These are phyloP conservation scores for Coemansia reversa DNA, from an alignment of 192 early-diverging fungal species.

Conservation along the genomic window DNA sequence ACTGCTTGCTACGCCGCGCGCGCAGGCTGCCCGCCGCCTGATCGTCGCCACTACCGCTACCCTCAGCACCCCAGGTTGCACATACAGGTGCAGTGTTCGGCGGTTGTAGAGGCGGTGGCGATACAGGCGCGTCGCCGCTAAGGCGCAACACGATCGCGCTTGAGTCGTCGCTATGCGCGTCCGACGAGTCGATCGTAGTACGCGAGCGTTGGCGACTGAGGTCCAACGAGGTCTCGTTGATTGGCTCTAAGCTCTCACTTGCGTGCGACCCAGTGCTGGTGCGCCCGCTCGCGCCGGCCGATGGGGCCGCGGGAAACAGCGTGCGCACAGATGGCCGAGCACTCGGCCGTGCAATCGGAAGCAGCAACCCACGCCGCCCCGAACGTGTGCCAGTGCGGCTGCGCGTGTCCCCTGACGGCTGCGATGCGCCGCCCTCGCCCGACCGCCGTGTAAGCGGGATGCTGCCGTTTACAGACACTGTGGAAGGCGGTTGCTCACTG, in stretches of 20 bases:
- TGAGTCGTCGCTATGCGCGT: constrained; percentile 15
- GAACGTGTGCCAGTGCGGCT: constrained; percentile 20
- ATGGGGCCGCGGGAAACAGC: constrained; percentile 24
- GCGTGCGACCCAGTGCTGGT: constrained; percentile 30
- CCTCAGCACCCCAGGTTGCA: constrained; percentile 13
- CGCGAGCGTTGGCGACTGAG: constrained; percentile 44
- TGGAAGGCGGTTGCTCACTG: neutral
- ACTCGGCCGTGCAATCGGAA: constrained; percentile 43
- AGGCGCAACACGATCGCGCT: neutral
- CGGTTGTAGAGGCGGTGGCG: constrained; percentile 4
- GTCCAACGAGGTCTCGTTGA: constrained; percentile 39
- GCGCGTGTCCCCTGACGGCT: constrained; percentile 2
- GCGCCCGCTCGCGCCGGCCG: constrained; percentile 12
- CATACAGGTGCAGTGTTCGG: constrained; percentile 37
- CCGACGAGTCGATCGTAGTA: constrained; percentile 33
- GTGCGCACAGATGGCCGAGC: constrained; percentile 42
- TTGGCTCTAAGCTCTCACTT: constrained; percentile 52
- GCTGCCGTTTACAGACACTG: neutral
- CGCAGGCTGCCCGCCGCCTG: constrained; percentile 38
- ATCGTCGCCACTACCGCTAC: constrained; percentile 9
- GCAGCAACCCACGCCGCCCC: constrained; percentile 40
- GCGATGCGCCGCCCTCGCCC: constrained; percentile 18
- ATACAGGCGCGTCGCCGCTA: constrained; percentile 25
- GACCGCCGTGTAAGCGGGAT: constrained; percentile 22
- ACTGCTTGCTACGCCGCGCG: constrained; percentile 53